Conservation (phyloP, 495 filamentous ascomycete species). For the Tuber magnatum region DNA sequence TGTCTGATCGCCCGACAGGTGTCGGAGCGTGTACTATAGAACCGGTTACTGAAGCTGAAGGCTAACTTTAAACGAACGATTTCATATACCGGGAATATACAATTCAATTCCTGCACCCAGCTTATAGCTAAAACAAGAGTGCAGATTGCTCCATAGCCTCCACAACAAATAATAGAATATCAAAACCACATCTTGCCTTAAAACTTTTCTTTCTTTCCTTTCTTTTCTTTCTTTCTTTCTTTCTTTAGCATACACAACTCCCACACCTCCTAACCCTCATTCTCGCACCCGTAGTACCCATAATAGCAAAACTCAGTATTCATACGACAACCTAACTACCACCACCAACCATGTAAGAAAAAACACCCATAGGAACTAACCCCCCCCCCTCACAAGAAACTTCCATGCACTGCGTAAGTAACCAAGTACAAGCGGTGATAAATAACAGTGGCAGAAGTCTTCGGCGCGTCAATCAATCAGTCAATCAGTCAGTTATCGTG, state of each 20-base stretch:
- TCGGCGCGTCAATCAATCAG: not conserved
- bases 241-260: slow-evolving; percentile 1
- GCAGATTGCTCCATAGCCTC: not conserved
- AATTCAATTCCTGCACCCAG: not conserved
- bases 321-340: slow-evolving; percentile 1
- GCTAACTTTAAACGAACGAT: not conserved
- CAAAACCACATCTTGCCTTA: not conserved
- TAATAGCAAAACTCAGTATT: not conserved
- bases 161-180: not conserved
- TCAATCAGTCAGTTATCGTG: slow-evolving; percentile 2
- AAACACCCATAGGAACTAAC: not conserved
- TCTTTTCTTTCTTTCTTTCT: too few species aligned
- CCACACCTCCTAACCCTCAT: not conserved
- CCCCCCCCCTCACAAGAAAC: not conserved
- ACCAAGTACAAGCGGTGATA: not conserved
- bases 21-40: not conserved
- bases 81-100: not conserved
- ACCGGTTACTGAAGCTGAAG: not conserved
- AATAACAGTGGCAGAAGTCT: not conserved
- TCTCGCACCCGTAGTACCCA: not conserved
- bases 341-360: not conserved
- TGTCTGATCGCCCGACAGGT: not conserved
- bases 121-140: not conserved
- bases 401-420: not conserved
- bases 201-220: too few species aligned